Evolutionary conservation across 352 stramenopile species (phyloP), one percentile per base, ranked within the genome.

Genomic region (Hyaloperonospora arabidopsidis): DNA sequence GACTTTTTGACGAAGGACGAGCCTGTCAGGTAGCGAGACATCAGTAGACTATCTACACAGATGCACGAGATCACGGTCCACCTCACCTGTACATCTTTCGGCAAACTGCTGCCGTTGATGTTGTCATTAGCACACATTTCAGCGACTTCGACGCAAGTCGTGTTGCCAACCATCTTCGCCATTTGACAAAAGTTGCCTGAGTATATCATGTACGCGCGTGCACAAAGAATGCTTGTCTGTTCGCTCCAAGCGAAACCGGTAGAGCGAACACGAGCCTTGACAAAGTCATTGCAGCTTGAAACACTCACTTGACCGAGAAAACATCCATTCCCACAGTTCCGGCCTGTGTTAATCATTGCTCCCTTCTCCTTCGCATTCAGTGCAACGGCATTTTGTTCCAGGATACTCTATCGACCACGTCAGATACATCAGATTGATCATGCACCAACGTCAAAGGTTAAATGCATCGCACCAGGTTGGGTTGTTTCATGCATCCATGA

Each of bases 171-270:
- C 25, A 89, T 54, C 44, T 79, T 75, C 15, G 80, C 80, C 51
- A 91, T 76, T 46, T 91, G 74, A 53, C 80, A 91, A 44, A 85
- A 87, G 46, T 81, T 91, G n/a, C 78, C 80, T 14, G 56, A 70
- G 57, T 74, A 91, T 3, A 89, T 57, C 18, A 81, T 74, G 52
- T 89, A 91, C 28, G 59, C 63, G 18, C 80, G 78, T n/a, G 69
- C 70, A 34, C 80, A 88, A 22, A 72, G 53, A 48, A 79, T 58
- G 2, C 65, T 75, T 25, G 58, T 68, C 19, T 50, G 41, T n/a
- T 55, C 54, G 45, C 76, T 72, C 75, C 75, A 86, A n/a, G 57
- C 67, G 44, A 86, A 76, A 7, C 65, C 65, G 14, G 75, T 60
- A 1, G 67, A 74, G 49, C 84, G 75, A 38, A 67, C 67, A 18